These are phyloP conservation scores for Spathaspora sp. DNA, from an alignment of 1,139 yeast species.

Conservation along the genomic window DNA sequence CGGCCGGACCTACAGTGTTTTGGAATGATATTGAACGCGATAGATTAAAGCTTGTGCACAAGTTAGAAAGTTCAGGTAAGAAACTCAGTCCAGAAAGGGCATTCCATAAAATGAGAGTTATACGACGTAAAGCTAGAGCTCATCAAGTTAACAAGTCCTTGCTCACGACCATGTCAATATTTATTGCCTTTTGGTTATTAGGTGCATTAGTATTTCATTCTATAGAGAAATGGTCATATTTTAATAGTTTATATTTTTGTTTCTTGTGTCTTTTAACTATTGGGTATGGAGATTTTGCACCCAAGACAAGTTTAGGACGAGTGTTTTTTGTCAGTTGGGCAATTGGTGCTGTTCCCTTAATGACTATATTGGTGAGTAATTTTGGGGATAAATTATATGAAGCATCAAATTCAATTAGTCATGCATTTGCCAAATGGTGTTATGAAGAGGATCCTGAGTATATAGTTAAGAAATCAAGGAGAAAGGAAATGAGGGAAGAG, in stretches of 20 bases:
- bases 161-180: slow-evolving; percentile 41
- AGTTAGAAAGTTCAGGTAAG: slow-evolving; percentile 18
- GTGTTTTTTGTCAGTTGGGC: slow-evolving; percentile 80
- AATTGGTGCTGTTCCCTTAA: slow-evolving; percentile 76
- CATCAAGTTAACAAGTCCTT: slow-evolving; percentile 36
- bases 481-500: slow-evolving; percentile 12
- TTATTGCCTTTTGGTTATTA: slow-evolving; percentile 61
- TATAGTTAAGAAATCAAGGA: slow-evolving; percentile 3
- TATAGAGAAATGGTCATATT: slow-evolving; percentile 69
- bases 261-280: slow-evolving; percentile 74
- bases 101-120: slow-evolving; percentile 53
- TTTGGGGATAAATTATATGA: slow-evolving; percentile 63
- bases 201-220: slow-evolving; percentile 66
- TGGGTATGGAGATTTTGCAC: slow-evolving; percentile 81
- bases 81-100: slow-evolving; percentile 37
- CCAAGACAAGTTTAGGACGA: slow-evolving; percentile 61
- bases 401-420: slow-evolving; percentile 20
- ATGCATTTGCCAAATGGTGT: slow-evolving; percentile 15
- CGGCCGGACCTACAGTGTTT: slow-evolving; percentile 60
- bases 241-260: slow-evolving; percentile 69
- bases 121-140: slow-evolving; percentile 39
- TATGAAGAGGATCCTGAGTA: slow-evolving; percentile 11
- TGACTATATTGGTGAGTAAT: slow-evolving; percentile 77
- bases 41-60: slow-evolving; percentile 18
- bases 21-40: slow-evolving; percentile 58